A percentile compares a stretch with the other conserved stretches of the same genome.
Conservation (phyloP, 805 yeast species). For the Metschnikowia koreensis region DNA sequence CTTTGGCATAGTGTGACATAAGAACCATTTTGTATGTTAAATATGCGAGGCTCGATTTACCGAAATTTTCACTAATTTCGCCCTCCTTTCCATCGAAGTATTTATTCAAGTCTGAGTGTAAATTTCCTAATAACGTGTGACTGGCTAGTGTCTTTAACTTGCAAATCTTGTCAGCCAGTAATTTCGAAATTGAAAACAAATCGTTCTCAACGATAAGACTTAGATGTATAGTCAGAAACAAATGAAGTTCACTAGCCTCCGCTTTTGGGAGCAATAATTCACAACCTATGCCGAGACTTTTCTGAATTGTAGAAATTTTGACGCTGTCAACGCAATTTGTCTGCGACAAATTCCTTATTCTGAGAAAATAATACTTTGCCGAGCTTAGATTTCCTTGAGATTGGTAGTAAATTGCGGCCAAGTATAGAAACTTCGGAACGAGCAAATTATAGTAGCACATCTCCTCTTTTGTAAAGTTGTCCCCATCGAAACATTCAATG, state of each 20-base stretch:
- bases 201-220: not conserved
- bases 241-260: slow-evolving; percentile 27
- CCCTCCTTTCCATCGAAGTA: not conserved
- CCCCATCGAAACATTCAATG: slow-evolving; percentile 34
- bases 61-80: not conserved
- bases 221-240: slow-evolving; percentile 31
- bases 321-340: not conserved
- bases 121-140: slow-evolving; percentile 6
- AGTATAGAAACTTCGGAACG: slow-evolving; percentile 37
- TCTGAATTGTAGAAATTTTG: slow-evolving; percentile 8
- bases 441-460: slow-evolving; percentile 34
- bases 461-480: slow-evolving; percentile 39
- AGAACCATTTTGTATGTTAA: not conserved
- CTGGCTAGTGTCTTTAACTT: not conserved
- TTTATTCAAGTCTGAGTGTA: slow-evolving; percentile 7
- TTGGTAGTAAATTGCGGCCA: slow-evolving; percentile 43
- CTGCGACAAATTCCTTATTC: slow-evolving; percentile 24
- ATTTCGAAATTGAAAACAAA: not conserved
- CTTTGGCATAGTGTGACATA: not conserved
- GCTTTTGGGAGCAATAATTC: slow-evolving; percentile 19
- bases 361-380: slow-evolving; percentile 40
- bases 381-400: slow-evolving; percentile 31
- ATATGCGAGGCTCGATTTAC: not conserved
- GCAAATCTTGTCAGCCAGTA: not conserved
- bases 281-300: slow-evolving; percentile 25